These are phyloP conservation scores for Kodamaea lidongshanica DNA, from an alignment of 805 yeast species.

Conservation along the genomic window DNA sequence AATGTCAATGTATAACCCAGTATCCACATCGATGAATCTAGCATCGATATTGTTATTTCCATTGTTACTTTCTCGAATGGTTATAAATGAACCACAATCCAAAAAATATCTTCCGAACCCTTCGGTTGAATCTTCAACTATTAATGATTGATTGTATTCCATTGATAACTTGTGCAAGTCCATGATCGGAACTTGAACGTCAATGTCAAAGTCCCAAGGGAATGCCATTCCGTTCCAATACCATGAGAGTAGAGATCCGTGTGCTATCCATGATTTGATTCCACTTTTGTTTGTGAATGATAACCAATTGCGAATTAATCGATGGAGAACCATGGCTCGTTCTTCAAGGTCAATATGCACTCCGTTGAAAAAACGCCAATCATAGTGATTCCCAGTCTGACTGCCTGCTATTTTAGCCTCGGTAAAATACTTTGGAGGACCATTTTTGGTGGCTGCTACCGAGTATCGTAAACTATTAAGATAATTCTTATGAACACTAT, in stretches of 20 bases:
- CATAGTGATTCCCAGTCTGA: constrained; percentile 22
- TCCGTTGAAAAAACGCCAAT: constrained; percentile 24
- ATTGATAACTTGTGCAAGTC: constrained; percentile 19
- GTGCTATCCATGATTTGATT: constrained; percentile 24
- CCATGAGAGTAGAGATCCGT: constrained; percentile 25
- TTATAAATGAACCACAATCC: constrained; percentile 21
- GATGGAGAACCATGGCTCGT: constrained; percentile 17
- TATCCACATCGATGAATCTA: constrained; percentile 44
- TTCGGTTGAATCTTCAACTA: constrained; percentile 29
- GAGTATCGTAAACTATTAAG: constrained; percentile 30
- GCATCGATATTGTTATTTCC: constrained; percentile 47
- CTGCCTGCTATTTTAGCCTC: constrained; percentile 27
- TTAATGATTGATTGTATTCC: constrained; percentile 18
- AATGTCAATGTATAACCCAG: constrained; percentile 39
- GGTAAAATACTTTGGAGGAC: constrained; percentile 36
- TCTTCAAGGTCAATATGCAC: constrained; percentile 14
- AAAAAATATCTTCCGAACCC: constrained; percentile 55
- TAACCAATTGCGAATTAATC: constrained; percentile 20
- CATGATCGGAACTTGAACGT: constrained; percentile 23
- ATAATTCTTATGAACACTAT: constrained; percentile 22
- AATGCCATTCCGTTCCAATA: constrained; percentile 26
- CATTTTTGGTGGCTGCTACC: constrained; percentile 18
- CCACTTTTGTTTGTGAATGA: constrained; percentile 23
- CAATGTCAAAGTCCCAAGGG: constrained; percentile 27
- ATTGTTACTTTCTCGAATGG: constrained; percentile 13